Conservation (phyloP, 352 stramenopile species). For the Phytopythium ostracodes region DNA sequence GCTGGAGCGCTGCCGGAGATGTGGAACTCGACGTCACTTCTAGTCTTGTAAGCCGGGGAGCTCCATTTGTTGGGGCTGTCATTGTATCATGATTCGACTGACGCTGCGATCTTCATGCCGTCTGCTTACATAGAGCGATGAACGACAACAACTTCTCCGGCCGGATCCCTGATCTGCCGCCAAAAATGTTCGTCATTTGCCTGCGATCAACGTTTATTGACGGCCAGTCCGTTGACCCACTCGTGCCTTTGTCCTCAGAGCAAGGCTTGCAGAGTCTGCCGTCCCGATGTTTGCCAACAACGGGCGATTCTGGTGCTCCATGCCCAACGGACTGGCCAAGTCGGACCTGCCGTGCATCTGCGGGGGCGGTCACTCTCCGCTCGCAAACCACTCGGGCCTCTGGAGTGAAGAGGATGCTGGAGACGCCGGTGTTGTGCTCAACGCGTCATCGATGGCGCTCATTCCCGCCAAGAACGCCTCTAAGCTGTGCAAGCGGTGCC, state of each 20-base stretch:
- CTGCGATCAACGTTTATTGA: no score
- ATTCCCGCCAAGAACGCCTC: slow-evolving; percentile 13
- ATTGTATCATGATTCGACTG: background rate
- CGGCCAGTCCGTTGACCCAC: no score
- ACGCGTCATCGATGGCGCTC: background rate
- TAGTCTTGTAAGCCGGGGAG: slow-evolving; percentile 37
- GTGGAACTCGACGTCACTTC: slow-evolving; percentile 39
- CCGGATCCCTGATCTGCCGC: slow-evolving; percentile 20
- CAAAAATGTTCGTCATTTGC: slow-evolving; percentile 21
- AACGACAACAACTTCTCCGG: slow-evolving; percentile 28
- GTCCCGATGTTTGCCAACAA: slow-evolving; percentile 3
- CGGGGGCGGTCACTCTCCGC: slow-evolving; percentile 16
- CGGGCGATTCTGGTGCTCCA: background rate
- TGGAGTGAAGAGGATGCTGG: background rate
- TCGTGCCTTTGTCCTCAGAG: slow-evolving; percentile 14
- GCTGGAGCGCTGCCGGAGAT: slow-evolving; percentile 33
- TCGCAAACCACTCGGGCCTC: background rate
- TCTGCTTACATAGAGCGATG: slow-evolving; percentile 20
- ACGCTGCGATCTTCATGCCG: background rate
- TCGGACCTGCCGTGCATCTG: slow-evolving; percentile 28
- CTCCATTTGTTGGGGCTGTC: background rate
- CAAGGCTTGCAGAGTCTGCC: background rate
- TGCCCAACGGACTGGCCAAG: slow-evolving; percentile 4
- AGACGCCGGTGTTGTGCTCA: slow-evolving; percentile 1
- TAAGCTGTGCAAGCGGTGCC: slow-evolving; percentile 29